Percentiles rank a stretch among this genome's conserved stretches.
Conservation (phyloP, 305 asterid species). For the Fraxinus sp. region DNA sequence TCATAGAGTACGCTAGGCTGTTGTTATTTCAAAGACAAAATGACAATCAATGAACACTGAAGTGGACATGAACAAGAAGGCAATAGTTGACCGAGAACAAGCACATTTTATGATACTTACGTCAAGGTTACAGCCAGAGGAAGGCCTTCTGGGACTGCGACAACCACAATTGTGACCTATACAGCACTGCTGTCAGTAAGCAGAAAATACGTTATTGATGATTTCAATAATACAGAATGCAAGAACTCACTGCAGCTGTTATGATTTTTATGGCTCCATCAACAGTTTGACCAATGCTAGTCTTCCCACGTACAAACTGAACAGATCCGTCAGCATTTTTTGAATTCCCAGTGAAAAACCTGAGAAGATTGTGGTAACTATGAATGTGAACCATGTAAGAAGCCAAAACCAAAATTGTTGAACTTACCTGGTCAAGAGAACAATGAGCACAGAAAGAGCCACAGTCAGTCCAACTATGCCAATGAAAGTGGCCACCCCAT, state of each 20-base stretch:
- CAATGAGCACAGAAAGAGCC: conserved; percentile 68
- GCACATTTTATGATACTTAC: conserved; percentile 44
- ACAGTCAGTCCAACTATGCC: conserved; percentile 92
- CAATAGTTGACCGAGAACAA: background rate
- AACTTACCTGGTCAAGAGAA: conserved; percentile 72
- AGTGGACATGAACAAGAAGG: conserved; percentile 13
- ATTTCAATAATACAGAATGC: conserved; percentile 24
- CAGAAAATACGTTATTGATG: conserved; percentile 17
- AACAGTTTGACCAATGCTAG: conserved; percentile 47
- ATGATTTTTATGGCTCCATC: conserved; percentile 77
- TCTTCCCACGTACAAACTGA: conserved; percentile 71
- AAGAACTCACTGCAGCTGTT: conserved; percentile 83
- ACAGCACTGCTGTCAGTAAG: conserved; percentile 38
- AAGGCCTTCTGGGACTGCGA: conserved; percentile 99
- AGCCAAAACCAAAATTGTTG: conserved; percentile 5
- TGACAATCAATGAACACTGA: conserved; percentile 25
- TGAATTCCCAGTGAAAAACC: conserved; percentile 84
- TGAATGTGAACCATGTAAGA: conserved; percentile 15
- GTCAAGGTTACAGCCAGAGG: conserved; percentile 97
- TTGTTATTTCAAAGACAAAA: conserved; percentile 29
- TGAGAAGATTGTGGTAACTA: conserved; percentile 29
- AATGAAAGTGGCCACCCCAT: conserved; percentile 92
- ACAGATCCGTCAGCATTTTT: conserved; percentile 67
- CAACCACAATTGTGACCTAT: conserved; percentile 95
- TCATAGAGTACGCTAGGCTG: conserved; percentile 97